Conservation (phyloP, 2,329 filamentous ascomycete genomes). For the Penicillium glabrum region DNA sequence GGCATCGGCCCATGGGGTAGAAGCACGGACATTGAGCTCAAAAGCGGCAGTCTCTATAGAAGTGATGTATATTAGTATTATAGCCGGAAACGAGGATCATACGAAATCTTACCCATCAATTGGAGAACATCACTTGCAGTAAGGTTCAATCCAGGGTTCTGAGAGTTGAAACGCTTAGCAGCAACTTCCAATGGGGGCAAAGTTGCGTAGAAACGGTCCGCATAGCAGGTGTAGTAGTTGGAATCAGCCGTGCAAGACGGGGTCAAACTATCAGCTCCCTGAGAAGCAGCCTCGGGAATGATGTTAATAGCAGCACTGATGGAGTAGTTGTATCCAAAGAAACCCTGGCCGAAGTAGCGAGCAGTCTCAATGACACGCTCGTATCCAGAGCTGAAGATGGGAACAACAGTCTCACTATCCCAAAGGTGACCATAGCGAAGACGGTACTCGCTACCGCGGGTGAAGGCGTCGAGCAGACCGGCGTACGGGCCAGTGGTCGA, state of each 20-base stretch:
- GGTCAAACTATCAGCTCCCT: constrained; percentile 22
- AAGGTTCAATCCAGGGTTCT: constrained; percentile 20
- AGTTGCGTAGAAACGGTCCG: not conserved
- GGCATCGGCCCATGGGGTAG: constrained; percentile 22
- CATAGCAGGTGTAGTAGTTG: constrained; percentile 10
- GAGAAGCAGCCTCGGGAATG: constrained; percentile 16
- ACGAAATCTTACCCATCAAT: constrained; percentile 16
- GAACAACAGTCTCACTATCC: constrained; percentile 12
- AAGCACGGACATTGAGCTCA: constrained; percentile 20
- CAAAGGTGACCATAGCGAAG: constrained; percentile 20
- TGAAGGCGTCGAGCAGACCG: constrained; percentile 15
- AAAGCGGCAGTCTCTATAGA: constrained; percentile 17
- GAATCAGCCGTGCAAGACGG: constrained; percentile 16
- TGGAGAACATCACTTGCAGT: constrained; percentile 17
- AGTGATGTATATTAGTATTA: not conserved
- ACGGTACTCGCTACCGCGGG: constrained; percentile 19
- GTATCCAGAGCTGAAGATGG: constrained; percentile 19
- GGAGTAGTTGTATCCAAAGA: constrained; percentile 23
- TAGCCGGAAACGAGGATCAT: not conserved
- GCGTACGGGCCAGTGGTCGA: constrained; percentile 19
- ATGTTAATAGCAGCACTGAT: constrained; percentile 21
- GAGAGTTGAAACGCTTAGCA: constrained; percentile 19
- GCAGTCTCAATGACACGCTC: constrained; percentile 24
- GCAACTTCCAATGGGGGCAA: constrained; percentile 17
- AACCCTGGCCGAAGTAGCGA: constrained; percentile 23